Evolutionary conservation across 176 grass and related monocot species (phyloP), one percentile per base, ranked within the genome.

Genomic region (Eragrostis nindensis): DNA sequence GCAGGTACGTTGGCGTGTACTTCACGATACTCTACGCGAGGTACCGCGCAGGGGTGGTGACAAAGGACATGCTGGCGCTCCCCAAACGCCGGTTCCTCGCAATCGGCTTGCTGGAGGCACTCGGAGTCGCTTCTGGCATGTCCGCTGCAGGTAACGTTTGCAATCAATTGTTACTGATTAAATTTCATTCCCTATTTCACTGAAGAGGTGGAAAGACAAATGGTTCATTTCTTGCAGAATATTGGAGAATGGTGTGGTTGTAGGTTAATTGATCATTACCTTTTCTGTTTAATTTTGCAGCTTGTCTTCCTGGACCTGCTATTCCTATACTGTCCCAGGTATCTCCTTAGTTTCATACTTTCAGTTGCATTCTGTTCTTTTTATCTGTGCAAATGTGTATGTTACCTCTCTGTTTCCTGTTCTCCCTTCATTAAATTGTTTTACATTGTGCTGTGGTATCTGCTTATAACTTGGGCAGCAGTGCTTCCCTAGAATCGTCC

Each of bases 291-390:
- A 55, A 66, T 45, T 9, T 59, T 89, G 44, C 85, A 98, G 95
- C 92, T 85, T 87, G 94, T 88, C 72, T 98, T 74, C 92, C 95
- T 81, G 95, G 95, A 27, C 92, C 95, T 87, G 81, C 90, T 26
- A 98, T 98, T 85, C 95, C 95, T 42, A 91, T 98, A 87, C 75
- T 98, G 6, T 98, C 95, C 66, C 95, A 98, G 95, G 95, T 98
- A 92, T 52, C 46, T 39, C 61, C 39, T 64, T 36, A 71, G 5
- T 25, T 68, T 84, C 9, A 36, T 1, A 59, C 41, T 85, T 82
- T 18, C 22, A 32, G 7, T 36, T 72, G 71, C 56, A 46, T 38
- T 26, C 44, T 21, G 13, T 46, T 82, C 21, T 64, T 74, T 67
- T n/a, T 63, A 25, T 40, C 7, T 40, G 10, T 57, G 80, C 16